Base-by-base conservation (phyloP, 2,329 filamentous ascomycete genomes). In the Penicillium sp. region DNA sequence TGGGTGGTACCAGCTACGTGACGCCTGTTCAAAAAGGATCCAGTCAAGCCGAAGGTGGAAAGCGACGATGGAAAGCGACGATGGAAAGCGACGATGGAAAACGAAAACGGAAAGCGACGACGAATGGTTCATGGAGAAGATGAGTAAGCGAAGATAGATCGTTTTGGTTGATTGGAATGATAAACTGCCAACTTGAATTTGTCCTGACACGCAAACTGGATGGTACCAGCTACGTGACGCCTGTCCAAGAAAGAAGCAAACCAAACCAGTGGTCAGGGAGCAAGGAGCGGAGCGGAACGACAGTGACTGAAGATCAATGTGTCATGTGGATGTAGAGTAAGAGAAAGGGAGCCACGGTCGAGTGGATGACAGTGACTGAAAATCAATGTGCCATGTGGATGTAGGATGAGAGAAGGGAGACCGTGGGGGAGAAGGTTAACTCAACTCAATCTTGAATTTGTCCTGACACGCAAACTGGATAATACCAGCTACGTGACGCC, bases 401-500 rank as follows among this genome's bases (percentile, higher is more conserved):
- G 28, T 30, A 30, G 28, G 28, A 8, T 30, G 28, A 30, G 28
- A 30, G 28, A 30, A 30, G 28, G 28, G 28, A 30, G 28, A 30
- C 4, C 28, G 28, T 30, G 28, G 15, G 8, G 22, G 19, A 17
- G 15, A 49, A 49, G 22, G 42, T 22, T 5, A 19, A 45, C 10
- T 45, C 9, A 45, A 24, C 22, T n/a, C 17, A 8, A 33, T 30
- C n/a, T 30, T 30, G 26, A 33, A 50, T 47, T 33, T 33, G 47
- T 30, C 47, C 47, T n/a, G 28, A 19, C 15, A 30, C 26, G 26
- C 47, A 30, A 49, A 49, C 26, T 50, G 28, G 47, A 12, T 30
- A 19, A 15, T 49, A 30, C 45, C 45, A 49, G 45, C 45, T 45
- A 45, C 42, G 13, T 45, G 42, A 45, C 22, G 42, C 42, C 42